These are phyloP conservation scores for Trichaptum fuscoviolaceum DNA, from an alignment of 768 basidiomycete genomes.

Conservation along the genomic window DNA sequence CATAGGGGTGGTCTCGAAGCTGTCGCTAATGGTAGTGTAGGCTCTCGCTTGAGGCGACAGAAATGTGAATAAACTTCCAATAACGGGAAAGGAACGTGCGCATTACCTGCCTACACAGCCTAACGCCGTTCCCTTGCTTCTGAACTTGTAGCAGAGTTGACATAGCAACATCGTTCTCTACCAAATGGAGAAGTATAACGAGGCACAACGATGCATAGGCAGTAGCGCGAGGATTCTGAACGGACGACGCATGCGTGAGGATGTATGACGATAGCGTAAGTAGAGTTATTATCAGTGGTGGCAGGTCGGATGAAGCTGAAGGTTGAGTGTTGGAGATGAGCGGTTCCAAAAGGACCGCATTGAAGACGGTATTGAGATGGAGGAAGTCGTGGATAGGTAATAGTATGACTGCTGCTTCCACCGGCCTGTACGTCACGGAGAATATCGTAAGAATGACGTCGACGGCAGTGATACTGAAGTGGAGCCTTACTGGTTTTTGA, in stretches of 20 bases:
- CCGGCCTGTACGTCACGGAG: constrained; percentile 39
- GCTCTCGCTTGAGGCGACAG: constrained; percentile 38
- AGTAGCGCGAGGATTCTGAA: constrained; percentile 49
- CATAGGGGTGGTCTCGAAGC: constrained; percentile 44
- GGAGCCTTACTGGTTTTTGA: constrained; percentile 47
- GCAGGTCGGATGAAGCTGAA: constrained; percentile 17
- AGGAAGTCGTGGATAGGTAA: constrained; percentile 61
- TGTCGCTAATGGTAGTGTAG: constrained; percentile 39
- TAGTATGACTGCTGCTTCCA: constrained; percentile 52
- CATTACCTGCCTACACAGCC: constrained; percentile 60
- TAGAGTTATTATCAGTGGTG: constrained; percentile 41
- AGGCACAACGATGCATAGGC: constrained; percentile 58
- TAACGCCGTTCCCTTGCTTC: constrained; percentile 30
- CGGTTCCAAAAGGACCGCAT: constrained; percentile 38
- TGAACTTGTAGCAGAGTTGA: constrained; percentile 38
- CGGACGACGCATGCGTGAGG: constrained; percentile 61
- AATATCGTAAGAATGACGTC: neutral
- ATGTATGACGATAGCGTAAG: constrained; percentile 61
- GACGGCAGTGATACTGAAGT: neutral
- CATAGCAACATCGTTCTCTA: constrained; percentile 46
- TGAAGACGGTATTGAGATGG: constrained; percentile 44
- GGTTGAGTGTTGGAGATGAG: constrained; percentile 21
- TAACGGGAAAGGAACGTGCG: neutral
- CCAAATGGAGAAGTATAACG: constrained; percentile 45
- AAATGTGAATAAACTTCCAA: constrained; percentile 7